Percentiles rank a stretch among this genome's conserved stretches.
Evolutionary conservation across 148 eudicot species (phyloP).

Genomic region (Fallopia convolvulus): DNA sequence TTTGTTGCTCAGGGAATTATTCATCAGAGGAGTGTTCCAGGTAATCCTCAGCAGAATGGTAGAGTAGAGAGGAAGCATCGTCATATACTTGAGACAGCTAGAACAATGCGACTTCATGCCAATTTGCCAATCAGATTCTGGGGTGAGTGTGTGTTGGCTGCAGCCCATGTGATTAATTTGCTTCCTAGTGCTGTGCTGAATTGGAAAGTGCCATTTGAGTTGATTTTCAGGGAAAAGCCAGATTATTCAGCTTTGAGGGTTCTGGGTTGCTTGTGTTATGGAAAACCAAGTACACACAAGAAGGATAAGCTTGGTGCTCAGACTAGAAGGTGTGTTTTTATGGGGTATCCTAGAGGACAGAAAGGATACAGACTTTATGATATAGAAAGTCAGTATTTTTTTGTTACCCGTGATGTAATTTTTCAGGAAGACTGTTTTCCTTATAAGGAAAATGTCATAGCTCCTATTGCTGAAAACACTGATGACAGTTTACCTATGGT

Average conservation of each 20-base stretch:
- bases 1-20: too few species aligned
- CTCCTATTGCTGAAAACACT: too few species aligned
- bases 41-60: not conserved
- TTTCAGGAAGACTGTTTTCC: too few species aligned
- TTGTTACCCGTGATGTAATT: not conserved
- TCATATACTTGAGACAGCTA: not conserved
- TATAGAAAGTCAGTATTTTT: not conserved
- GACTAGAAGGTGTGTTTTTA: not conserved
- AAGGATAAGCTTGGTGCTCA: not conserved
- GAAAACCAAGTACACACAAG: too few species aligned
- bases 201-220: not conserved
- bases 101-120: not conserved
- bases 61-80: constrained; percentile 11
- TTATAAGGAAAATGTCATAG: too few species aligned
- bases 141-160: not conserved
- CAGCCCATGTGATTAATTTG: not conserved
- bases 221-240: not conserved
- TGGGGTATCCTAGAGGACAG: not conserved
- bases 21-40: too few species aligned
- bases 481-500: too few species aligned
- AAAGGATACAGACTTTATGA: not conserved
- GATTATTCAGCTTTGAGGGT: not conserved
- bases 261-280: not conserved
- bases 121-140: not conserved
- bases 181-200: not conserved